phyloP scores from a whole-genome alignment of 495 filamentous ascomycete species.

The Lichenothelia convexa region DNA sequence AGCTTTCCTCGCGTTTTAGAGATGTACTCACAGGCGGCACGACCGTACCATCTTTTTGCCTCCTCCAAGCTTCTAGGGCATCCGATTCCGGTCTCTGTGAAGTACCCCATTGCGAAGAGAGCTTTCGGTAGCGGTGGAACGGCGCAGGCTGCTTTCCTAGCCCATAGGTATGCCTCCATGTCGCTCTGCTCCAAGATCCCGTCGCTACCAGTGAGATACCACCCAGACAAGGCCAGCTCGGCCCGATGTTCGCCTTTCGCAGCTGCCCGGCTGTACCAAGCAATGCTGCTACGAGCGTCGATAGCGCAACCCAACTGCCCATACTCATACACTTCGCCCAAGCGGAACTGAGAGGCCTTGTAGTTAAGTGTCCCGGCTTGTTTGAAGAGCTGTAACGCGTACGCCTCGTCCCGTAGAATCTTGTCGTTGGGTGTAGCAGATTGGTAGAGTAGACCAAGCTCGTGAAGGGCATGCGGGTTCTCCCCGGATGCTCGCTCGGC shows the following conservation, averaged over 20 bases:
- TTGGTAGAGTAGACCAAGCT: slow-evolving; percentile 75
- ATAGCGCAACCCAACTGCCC: slow-evolving; percentile 65
- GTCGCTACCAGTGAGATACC: slow-evolving; percentile 87
- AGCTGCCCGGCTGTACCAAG: slow-evolving; percentile 85
- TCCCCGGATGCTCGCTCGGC: slow-evolving; percentile 74
- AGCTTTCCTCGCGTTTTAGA: not conserved
- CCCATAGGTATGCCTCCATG: slow-evolving; percentile 94
- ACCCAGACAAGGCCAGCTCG: slow-evolving; percentile 80
- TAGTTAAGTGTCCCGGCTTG: slow-evolving; percentile 84
- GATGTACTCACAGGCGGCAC: slow-evolving; percentile 71
- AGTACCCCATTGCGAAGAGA: slow-evolving; percentile 96
- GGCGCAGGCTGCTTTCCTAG: slow-evolving; percentile 75
- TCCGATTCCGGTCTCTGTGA: slow-evolving; percentile 91
- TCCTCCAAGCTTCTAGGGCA: slow-evolving; percentile 70
- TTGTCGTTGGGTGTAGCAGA: slow-evolving; percentile 43
- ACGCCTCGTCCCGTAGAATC: slow-evolving; percentile 60
- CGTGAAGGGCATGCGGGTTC: slow-evolving; percentile 90
- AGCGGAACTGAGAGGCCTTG: slow-evolving; percentile 82
- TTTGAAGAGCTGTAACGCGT: slow-evolving; percentile 61
- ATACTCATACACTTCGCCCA: slow-evolving; percentile 80
- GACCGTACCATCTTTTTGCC: slow-evolving; percentile 95
- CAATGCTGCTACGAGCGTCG: slow-evolving; percentile 66
- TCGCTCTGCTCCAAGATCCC: slow-evolving; percentile 82
- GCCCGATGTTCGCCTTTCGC: slow-evolving; percentile 89
- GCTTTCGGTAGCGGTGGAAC: slow-evolving; percentile 64